A percentile compares a stretch with the other conserved stretches of the same genome.
Conservation (phyloP, 371 early-diverging fungal species). For the Syncephalastrum monosporum region DNA sequence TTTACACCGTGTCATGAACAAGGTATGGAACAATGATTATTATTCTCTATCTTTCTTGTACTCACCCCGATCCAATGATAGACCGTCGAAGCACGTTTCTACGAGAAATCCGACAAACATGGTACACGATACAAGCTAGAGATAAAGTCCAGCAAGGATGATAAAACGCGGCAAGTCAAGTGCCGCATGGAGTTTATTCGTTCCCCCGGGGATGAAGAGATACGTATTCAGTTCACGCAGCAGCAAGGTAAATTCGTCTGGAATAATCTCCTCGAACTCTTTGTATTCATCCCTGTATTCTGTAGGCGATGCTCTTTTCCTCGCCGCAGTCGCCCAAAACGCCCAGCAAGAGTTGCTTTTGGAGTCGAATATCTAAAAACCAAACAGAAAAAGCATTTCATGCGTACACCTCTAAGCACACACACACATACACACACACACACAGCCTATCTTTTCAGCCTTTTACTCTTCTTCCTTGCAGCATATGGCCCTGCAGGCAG, state of each 20-base stretch:
- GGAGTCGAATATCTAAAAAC: not conserved
- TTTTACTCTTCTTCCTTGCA: not conserved
- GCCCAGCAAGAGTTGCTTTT: constrained; percentile 3
- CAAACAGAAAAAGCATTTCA: not conserved
- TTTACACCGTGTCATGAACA: constrained; percentile 32
- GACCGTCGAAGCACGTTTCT: constrained; percentile 32
- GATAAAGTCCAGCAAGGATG: constrained; percentile 26
- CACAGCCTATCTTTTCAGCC: not conserved
- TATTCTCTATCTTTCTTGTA: not conserved
- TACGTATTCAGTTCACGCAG: constrained; percentile 40
- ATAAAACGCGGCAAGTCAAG: constrained; percentile 40
- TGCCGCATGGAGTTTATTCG: constrained; percentile 41
- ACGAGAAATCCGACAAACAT: constrained; percentile 39
- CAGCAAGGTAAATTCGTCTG: constrained; percentile 29
- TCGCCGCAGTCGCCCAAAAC: constrained; percentile 10
- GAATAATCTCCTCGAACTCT: not conserved
- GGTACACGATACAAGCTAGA: constrained; percentile 44
- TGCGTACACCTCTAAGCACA: too few species aligned
- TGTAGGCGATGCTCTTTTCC: constrained; percentile 20
- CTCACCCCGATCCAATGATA: not conserved
- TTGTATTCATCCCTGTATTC: not conserved
- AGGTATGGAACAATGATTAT: constrained; percentile 14
- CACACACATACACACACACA: not conserved
- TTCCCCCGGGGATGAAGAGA: constrained; percentile 22
- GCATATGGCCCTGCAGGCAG: not conserved